phyloP scores from a whole-genome alignment of 306 rosid genomes.

The Quercus glauca region DNA sequence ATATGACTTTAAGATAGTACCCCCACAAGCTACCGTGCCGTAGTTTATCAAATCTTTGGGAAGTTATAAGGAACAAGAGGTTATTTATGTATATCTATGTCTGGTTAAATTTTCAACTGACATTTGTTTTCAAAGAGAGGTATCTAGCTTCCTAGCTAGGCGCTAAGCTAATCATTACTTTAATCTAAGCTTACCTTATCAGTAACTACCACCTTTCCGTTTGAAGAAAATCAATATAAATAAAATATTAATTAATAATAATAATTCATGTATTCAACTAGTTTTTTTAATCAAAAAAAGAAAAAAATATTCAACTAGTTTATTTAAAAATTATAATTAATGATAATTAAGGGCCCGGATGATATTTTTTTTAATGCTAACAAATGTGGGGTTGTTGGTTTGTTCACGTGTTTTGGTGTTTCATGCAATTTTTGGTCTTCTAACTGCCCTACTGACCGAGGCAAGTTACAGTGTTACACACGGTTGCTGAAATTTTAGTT shows the following conservation, averaged over 20 bases:
- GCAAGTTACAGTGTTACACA: no score
- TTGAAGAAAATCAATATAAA: background rate
- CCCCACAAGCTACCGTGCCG: no score
- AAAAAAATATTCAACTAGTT: background rate
- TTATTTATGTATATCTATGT: no score
- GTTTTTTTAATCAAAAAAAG: no score
- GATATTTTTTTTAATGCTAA: background rate
- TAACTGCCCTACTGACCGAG: background rate
- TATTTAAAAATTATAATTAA: background rate
- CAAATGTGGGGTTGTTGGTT: background rate
- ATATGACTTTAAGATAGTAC: no score
- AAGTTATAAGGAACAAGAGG: no score
- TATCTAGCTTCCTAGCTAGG: no score
- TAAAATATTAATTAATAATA: background rate
- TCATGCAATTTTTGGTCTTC: background rate
- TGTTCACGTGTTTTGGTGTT: background rate
- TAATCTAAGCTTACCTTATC: background rate
- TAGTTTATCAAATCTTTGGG: no score
- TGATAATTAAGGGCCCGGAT: background rate
- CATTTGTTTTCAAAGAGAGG: no score
- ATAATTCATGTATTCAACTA: no score
- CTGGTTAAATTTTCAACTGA: no score
- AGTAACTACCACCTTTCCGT: background rate
- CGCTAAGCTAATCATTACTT: background rate
- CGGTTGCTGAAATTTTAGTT: no score